Base-by-base conservation (phyloP, 1,139 yeast genomes). In the Wickerhamomyces sp. region DNA sequence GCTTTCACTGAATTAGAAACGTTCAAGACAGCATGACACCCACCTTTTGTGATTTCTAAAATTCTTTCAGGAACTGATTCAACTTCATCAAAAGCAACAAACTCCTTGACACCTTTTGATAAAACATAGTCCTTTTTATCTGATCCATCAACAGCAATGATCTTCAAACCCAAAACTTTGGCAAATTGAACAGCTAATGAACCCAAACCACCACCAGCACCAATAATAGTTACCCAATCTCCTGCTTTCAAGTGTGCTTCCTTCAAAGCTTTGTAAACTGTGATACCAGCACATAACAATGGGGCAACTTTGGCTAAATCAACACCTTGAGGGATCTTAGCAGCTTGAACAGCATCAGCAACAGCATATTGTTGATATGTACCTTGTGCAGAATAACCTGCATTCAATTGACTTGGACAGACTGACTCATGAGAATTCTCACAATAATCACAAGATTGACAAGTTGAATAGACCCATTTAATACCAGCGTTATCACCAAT, bases 151-250 rank as follows among this genome's bases (percentile, higher is more conserved):
- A 80, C 78, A 53, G 73, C 85, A 35, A 80, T 54, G 35, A 79
- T 81, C 61, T 84, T 70, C 59, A 65, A 72, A 49, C 86, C 86
- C 83, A 80, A 75, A 42, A 83, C 84, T 51, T 63, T 71, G 47
- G 84, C 86, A 59, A 79, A 79, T 64, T 80, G 85, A 46, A 80
- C 67, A 43, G 84, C 85, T 46, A 79, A 68, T 29, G 84, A 73
- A 51, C 85, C 86, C 57, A 80, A 73, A 48, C 86, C 86, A 63
- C 86, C 86, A 59, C 75, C 85, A 39, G 84, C 85, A 65, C 86
- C 86, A 44, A 82, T 76, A 49, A 80, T 66, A 37, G 81, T 81
- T 45, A 80, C 79, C 84, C 84, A 79, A 59, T 80, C 75, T 48
- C 86, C 86, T 34, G 83, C 74, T 47, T 60, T 45, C 38, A 47